Conservation (phyloP, 2,329 filamentous ascomycete genomes). For the Colletotrichum sp. region DNA sequence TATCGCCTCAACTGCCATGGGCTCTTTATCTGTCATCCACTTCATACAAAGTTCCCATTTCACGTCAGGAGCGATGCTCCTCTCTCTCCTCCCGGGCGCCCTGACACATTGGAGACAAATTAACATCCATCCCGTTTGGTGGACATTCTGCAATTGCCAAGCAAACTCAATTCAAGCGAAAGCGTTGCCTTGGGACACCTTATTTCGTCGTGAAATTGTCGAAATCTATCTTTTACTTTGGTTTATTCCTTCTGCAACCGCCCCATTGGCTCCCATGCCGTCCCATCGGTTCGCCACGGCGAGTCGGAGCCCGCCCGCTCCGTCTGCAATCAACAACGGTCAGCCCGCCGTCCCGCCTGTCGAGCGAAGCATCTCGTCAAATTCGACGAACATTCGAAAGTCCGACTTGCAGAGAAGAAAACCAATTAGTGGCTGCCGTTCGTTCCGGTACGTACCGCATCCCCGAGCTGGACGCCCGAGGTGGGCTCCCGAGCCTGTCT, state of each 20-base stretch:
- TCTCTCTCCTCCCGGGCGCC: neutral
- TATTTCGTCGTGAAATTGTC: neutral
- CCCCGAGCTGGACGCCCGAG: neutral
- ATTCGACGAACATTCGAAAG: neutral
- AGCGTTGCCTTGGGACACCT: neutral
- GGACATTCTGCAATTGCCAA: neutral
- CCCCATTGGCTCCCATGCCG: neutral
- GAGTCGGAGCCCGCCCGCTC: constrained; percentile 1
- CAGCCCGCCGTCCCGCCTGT: neutral
- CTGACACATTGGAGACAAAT: neutral
- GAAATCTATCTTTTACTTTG: neutral
- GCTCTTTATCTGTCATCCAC: neutral
- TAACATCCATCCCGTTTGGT: neutral
- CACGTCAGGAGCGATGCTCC: neutral
- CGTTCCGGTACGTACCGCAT: neutral
- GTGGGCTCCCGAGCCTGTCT: neutral
- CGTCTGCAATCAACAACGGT: neutral
- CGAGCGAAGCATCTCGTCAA: neutral
- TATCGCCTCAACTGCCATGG: neutral
- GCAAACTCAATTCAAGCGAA: neutral
- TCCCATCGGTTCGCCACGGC: neutral
- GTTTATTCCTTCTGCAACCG: neutral
- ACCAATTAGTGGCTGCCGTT: neutral
- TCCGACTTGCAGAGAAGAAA: neutral
- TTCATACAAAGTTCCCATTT: neutral